Evolutionary conservation across 345 rosid genomes (phyloP), one percentile per base, ranked within the genome.

Genomic region (Salix dunnii): DNA sequence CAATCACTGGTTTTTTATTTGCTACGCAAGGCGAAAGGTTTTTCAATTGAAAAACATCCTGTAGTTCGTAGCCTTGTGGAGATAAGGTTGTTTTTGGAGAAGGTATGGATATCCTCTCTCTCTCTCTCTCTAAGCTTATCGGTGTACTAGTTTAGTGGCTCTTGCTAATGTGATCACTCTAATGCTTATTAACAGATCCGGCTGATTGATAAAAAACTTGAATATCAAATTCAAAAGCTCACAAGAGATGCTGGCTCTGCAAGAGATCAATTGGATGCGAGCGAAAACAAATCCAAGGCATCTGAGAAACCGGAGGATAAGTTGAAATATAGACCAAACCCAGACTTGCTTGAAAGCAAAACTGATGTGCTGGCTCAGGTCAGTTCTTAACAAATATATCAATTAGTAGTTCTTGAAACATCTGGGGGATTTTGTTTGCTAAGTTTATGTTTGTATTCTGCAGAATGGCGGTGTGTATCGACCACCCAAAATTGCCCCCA

Each of bases 201-300:
- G 51, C 94, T 94, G 14, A 91, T 96, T 51, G 99, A 93, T 85
- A 93, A 92, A 70, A 96, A 91, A 62, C 91, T 91, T 70, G 94
- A 96, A 25, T 96, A 96, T 86, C 97, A 93, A 85, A 86, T 93
- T 69, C 91, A 92, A 84, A 96, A 93, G 87, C 91, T 96, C 71
- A 87, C 88, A 1, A 88, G 82, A 73, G 86, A 79, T 27, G 61
- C 79, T 72, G 86, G 65, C 20, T 83, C 76, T 73, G 78, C 82
- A 30, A 25, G 70, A 21, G 89, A 78, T 53, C 78, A 80, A 82
- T 73, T 70, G 67, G 76, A 61, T 60, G 63, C 77, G 46, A 81
- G 84, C 63, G 90, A 74, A 76, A 87, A 78, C 40, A 82, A 83
- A 70, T 67, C 83, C 3, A 82, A 74, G 71, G 82, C 72, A 51